Conservation (phyloP, 2,329 filamentous ascomycete species). For the Emmonsia crescens region DNA sequence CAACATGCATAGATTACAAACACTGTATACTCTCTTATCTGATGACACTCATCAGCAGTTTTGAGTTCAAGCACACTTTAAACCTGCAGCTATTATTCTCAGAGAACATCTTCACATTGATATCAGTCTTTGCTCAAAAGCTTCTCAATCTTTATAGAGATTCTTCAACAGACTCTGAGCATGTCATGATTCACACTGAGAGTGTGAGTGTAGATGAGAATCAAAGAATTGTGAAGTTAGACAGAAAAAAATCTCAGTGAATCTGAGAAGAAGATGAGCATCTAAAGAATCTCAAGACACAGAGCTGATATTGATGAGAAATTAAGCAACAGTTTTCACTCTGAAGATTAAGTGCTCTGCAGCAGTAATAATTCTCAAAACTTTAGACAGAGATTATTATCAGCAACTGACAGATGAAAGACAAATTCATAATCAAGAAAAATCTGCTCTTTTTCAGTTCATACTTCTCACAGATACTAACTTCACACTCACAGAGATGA, state of each 20-base stretch:
- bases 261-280: background rate
- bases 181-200: background rate
- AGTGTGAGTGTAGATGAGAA: background rate
- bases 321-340: background rate
- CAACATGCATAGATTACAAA: background rate
- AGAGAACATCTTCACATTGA: background rate
- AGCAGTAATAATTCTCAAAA: background rate
- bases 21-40: background rate
- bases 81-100: background rate
- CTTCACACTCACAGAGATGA: too few relatives aligned
- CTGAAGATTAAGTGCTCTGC: background rate
- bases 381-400: background rate
- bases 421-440: background rate
- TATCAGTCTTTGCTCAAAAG: background rate
- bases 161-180: background rate
- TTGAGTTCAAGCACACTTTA: background rate
- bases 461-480: too few relatives aligned
- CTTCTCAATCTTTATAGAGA: background rate
- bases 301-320: conserved; percentile 2
- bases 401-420: background rate
- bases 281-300: conserved; percentile 1
- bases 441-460: too few relatives aligned
- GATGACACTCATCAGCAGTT: background rate
- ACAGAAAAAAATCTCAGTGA: background rate
- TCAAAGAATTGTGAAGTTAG: background rate